Base-by-base conservation (phyloP, 192 early-diverging fungal genomes). In the Entomortierella parvispora region DNA sequence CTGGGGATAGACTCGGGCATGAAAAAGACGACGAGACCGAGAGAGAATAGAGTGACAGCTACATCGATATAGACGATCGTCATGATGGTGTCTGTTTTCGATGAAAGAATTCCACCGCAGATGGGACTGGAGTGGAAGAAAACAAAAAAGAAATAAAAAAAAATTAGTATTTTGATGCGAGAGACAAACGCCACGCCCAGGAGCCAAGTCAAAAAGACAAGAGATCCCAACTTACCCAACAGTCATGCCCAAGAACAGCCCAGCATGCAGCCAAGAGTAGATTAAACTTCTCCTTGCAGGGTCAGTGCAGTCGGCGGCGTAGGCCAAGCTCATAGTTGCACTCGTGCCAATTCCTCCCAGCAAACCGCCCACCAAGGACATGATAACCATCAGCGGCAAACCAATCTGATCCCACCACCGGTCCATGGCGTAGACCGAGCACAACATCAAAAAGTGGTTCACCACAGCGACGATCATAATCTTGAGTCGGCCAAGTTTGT, bases 361-460 rank as follows among this genome's bases (percentile, higher is more conserved):
- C 9, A 68, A 10, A 9, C 66, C 66, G n/a, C 29, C 25, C 17
- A 77, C 23, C 1, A 52, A 12, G 1, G 31, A 18, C 3, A 34
- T 52, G 7, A 59, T 18, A 2, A 56, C 47, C 48, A 77, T 28
- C 33, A 77, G 15, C 8, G 59, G 53, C 20, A 77, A 22, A 6
- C 74, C 74, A 10, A 77, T 28, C 22, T 77, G 47, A 33, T 77
- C 74, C 74, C 74, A 77, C 51, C 47, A 77, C 6, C 32, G 48
- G 18, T 65, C 49, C 74, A 64, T 63, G 8, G 18, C n/a, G 9
- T 49, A 22, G 43, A 77, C 3, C 11, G 45, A 26, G 31, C n/a
- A 20, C 17, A 77, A 52, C 46, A 52, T 29, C 29, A 45, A 52
- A 10, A 77, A 1, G 14, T 11, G 57, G 9, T 53, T 59, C 28